Conservation (phyloP, 768 basidiomycete genomes). For the Sporobolomyces phaffii region DNA sequence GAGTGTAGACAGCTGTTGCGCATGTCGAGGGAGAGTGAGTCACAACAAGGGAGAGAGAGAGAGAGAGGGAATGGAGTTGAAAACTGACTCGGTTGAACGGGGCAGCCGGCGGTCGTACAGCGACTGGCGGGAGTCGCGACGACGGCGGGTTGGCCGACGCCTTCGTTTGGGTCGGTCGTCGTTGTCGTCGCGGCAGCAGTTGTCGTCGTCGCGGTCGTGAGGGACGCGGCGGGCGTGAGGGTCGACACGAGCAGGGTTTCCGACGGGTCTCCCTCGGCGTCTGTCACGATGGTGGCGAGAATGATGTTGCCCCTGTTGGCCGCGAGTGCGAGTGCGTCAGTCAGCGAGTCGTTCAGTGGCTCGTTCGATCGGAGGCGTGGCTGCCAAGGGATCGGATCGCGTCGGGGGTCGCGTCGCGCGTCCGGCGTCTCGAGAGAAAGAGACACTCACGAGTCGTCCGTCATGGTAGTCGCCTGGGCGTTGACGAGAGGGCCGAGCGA, state of each 20-base stretch:
- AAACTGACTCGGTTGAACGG: conserved; percentile 17
- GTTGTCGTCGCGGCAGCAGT: neutral
- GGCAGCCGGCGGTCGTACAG: conserved; percentile 30
- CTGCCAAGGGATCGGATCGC: no score
- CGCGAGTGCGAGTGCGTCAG: neutral
- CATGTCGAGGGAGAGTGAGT: no score
- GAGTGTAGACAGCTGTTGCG: conserved; percentile 19
- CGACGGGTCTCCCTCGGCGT: conserved; percentile 21
- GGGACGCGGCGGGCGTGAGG: neutral
- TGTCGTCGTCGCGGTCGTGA: neutral
- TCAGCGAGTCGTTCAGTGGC: no score
- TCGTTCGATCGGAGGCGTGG: no score
- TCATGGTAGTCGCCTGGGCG: neutral
- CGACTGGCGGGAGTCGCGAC: neutral
- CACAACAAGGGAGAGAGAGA: neutral
- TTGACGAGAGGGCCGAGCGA: neutral
- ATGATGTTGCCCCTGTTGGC: conserved; percentile 24
- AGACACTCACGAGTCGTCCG: conserved; percentile 4
- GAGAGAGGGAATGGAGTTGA: no score
- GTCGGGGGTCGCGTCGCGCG: no score
- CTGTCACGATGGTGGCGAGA: conserved; percentile 16
- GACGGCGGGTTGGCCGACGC: conserved; percentile 1
- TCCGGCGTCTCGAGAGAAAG: no score
- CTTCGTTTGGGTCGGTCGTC: neutral
- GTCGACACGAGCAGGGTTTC: conserved; percentile 11